Percentiles rank a stretch among this genome's conserved stretches.
These are phyloP conservation scores for Ustilago lituana DNA, from an alignment of 1,284 basidiomycete genomes.

Conservation along the genomic window DNA sequence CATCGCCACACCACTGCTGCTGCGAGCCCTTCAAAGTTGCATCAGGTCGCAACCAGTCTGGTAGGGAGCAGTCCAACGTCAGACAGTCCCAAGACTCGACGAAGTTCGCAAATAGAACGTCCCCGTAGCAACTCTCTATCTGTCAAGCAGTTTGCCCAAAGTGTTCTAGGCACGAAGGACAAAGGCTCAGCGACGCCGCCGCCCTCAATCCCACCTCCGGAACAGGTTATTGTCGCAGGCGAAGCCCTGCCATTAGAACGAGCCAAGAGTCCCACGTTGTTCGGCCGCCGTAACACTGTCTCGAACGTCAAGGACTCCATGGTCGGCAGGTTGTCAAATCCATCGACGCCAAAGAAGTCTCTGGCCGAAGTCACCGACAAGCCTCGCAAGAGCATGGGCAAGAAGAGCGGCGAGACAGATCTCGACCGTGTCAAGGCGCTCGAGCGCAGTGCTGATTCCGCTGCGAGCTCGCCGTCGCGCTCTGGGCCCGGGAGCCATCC, in stretches of 20 bases:
- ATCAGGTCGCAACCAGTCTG: constrained; percentile 23
- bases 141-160: constrained; percentile 49
- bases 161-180: constrained; percentile 42
- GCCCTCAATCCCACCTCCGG: constrained; percentile 9
- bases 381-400: constrained; percentile 33
- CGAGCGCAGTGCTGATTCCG: constrained; percentile 29
- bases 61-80: constrained; percentile 15
- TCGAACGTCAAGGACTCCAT: constrained; percentile 40
- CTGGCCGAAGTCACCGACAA: constrained; percentile 13
- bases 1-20: constrained; percentile 39
- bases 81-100: constrained; percentile 23
- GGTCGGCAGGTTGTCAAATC: constrained; percentile 31
- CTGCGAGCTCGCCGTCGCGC: constrained; percentile 20
- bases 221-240: constrained; percentile 43
- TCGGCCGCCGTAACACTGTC: constrained; percentile 46
- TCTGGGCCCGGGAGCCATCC: neutral
- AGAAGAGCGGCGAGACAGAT: constrained; percentile 36
- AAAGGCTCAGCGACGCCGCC: constrained; percentile 14
- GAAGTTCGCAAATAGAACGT: constrained; percentile 28
- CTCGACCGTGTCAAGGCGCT: constrained; percentile 41
- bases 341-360: constrained; percentile 44
- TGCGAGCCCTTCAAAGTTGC: constrained; percentile 34
- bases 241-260: constrained; percentile 45
- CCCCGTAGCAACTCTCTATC: constrained; percentile 56
- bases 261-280: constrained; percentile 51